Percentiles rank a stretch among this genome's conserved stretches.
These are phyloP conservation scores for Aphanomyces invadans DNA, from an alignment of 352 stramenopile species.

Conservation along the genomic window DNA sequence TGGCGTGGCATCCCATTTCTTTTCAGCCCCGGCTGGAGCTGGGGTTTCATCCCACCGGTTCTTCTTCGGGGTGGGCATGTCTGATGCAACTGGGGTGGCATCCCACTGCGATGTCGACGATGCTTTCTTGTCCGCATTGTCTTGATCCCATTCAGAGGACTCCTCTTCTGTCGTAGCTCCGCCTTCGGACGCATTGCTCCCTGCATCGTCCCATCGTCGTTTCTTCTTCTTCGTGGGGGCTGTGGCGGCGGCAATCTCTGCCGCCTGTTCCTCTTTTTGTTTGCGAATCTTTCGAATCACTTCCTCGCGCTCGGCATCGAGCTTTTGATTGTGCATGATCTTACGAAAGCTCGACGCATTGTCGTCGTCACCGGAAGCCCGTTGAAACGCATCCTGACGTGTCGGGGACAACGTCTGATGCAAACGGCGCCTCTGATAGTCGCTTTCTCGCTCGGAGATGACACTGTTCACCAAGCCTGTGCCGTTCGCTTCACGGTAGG, in stretches of 20 bases:
- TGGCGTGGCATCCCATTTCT: conserved; percentile 93
- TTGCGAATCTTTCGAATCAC: conserved; percentile 84
- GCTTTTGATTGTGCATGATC: conserved; percentile 87
- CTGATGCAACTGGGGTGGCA: conserved; percentile 34
- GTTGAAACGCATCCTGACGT: conserved; percentile 82
- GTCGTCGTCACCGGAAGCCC: conserved; percentile 68
- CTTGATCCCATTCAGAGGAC: conserved; percentile 68
- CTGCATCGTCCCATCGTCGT: conserved; percentile 82
- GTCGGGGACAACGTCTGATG: conserved; percentile 86
- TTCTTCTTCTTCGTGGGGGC: conserved; percentile 48
- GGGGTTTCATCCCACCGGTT: conserved; percentile 82
- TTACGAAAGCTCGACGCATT: conserved; percentile 67
- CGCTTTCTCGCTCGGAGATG: conserved; percentile 91
- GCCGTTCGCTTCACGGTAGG: conserved; percentile 66
- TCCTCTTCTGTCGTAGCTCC: conserved; percentile 57
- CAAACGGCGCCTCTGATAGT: conserved; percentile 84
- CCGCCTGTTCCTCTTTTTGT: conserved; percentile 53
- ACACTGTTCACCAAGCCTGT: conserved; percentile 90
- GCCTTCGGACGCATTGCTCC: conserved; percentile 26
- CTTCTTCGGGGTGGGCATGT: conserved; percentile 37
- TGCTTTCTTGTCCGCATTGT: conserved; percentile 33
- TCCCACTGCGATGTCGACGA: conserved; percentile 64
- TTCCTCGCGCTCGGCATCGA: conserved; percentile 80
- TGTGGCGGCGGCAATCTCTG: conserved; percentile 31
- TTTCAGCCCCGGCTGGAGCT: conserved; percentile 40